Evolutionary conservation across 179 eudicot species (phyloP), one percentile per base, ranked within the genome.

Genomic region (Silene vulgaris): DNA sequence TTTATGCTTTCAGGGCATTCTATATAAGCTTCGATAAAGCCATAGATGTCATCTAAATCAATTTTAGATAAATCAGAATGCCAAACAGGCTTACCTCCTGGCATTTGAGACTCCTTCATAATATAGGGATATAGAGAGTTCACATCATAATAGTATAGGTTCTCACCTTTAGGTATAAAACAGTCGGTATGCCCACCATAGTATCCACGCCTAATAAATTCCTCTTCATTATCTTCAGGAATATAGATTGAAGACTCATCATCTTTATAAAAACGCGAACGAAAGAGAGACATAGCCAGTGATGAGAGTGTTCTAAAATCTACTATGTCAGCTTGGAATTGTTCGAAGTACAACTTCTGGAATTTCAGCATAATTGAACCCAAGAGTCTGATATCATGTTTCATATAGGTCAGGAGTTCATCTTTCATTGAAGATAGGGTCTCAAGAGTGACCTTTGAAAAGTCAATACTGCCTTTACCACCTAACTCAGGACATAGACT

Each of bases 101-200:
- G 78, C 78, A 74, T 74, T 8, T 54, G 74, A 30, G 0, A 79
- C 14, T 23, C 32, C 21, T 60, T 60, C 81, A 79, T 79, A 8
- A 74, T 20, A 79, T 2, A 79, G 9, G 77, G 82, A 74, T 79
- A 74, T 1, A 79, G 71, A 13, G 82, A 74, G 70, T 79, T 79
- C 7, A 79, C 75, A 62, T 79, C 82, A 14, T 79, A 79, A 48
- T 67, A 79, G 75, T 74, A 69, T 0, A 79, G 71, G 56, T 79
- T 43, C 30, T 74, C 78, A 7, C 82, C 82, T 8, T 43, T 37
- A 5, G 82, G 82, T 3, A 8, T 79, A 16, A 74, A 74, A 5
- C 21, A 19, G 71, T 79, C 82, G 16, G 65, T 30, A 59, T 73
- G 75, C 1, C 75, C 75, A 26, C 75, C 66, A 20, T 73, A 73